Evolutionary conservation across 352 stramenopile species (phyloP), one percentile per base, ranked within the genome.

Genomic region (Saprolegnia parasitica): DNA sequence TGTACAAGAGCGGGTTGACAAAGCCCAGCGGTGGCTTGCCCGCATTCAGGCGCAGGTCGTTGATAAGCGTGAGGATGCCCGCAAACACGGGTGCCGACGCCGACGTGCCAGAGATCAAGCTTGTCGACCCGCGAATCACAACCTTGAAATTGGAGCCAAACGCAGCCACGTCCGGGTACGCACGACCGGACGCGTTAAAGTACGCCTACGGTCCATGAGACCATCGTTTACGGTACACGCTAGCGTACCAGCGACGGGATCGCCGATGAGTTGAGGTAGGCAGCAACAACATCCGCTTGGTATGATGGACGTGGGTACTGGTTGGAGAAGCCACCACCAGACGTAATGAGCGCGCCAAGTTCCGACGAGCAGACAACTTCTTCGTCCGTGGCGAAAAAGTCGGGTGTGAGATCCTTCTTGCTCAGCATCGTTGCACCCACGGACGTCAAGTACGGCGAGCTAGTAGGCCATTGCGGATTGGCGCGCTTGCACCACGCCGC

Each of bases 381-480:
- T 35, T 93, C 84, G 40, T 29, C 13, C 60, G 64, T 47, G 40
- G 70, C 73, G 68, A 70, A 70, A 56, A 83, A 82, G 1, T 65
- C 71, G 24, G 47, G 71, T 58, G 56, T 86, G 63, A n/a, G 26
- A 5, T n/a, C 20, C 29, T 16, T n/a, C 42, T 57, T 67, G 2
- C 91, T 67, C 39, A 78, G 71, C 82, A 91, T 93, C n/a, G 91
- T 97, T 5, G 86, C 92, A 26, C 92, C 92, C 9, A 98, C 91
- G 0, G 89, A 81, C 3, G 88, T 97, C 66, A 98, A 84, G 74
- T 97, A 97, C 15, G 92, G 91, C 54, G 86, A 96, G 10, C 76
- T 80, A 13, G 80, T 86, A 16, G 87, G 84, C 84, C 84, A 93
- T 66, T 93, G 83, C 1, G 87, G 84, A 0, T 80, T 84, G 58